These are phyloP conservation scores for Kwoniella bestiolae DNA, from an alignment of 768 basidiomycete species.

Conservation along the genomic window DNA sequence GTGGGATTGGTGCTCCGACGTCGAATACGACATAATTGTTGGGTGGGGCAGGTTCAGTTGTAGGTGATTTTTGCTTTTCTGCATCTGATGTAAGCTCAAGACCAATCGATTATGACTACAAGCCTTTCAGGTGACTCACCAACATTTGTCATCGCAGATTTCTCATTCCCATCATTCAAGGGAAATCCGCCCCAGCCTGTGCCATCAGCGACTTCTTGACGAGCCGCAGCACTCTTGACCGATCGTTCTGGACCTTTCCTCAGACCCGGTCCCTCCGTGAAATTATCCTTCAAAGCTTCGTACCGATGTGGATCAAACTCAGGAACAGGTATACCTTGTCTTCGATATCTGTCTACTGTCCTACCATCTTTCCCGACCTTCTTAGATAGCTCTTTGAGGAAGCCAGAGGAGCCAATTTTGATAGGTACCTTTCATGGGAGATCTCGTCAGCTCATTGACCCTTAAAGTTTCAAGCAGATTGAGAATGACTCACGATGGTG, in stretches of 20 bases:
- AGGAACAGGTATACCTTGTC: neutral
- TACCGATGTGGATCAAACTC: neutral
- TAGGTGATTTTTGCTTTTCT: neutral
- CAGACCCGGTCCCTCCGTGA: conserved; percentile 42
- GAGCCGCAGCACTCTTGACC: neutral
- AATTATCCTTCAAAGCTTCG: conserved; percentile 34
- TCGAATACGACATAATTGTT: neutral
- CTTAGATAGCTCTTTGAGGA: conserved; percentile 8
- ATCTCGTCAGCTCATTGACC: conserved; percentile 16
- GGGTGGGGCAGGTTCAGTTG: neutral
- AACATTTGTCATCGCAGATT: too few species aligned
- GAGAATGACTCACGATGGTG: conserved; percentile 25
- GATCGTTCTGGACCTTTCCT: conserved; percentile 31
- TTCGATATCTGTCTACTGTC: neutral
- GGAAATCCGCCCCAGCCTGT: conserved; percentile 46
- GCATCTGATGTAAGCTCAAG: neutral
- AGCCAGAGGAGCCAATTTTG: neutral
- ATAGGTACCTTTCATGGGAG: conserved; percentile 9
- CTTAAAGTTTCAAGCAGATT: neutral
- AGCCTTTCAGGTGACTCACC: too few species aligned
- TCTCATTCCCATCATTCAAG: neutral
- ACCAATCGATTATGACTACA: too few species aligned
- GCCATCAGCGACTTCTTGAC: neutral
- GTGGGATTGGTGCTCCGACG: neutral
- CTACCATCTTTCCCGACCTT: conserved; percentile 10